phyloP scores from a whole-genome alignment of 768 basidiomycete genomes.

The Boletus reticuloceps region DNA sequence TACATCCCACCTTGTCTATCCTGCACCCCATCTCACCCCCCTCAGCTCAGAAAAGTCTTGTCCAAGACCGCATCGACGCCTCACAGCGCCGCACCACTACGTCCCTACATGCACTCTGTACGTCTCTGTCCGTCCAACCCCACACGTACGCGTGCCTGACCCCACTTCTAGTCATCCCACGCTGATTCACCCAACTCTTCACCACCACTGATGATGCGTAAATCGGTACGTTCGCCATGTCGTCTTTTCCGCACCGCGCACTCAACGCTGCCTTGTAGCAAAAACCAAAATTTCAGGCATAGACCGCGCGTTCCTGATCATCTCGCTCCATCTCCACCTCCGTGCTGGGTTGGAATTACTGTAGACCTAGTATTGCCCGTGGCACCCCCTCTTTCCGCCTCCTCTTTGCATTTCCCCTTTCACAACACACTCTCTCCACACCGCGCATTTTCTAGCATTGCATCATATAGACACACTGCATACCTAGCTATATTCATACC shows the following conservation, averaged over 20 bases:
- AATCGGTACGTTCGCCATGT: conserved; percentile 36
- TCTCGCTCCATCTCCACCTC: conserved; percentile 1
- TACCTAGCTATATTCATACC: conserved; percentile 37
- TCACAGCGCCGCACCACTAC: conserved; percentile 33
- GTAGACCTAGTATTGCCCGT: conserved; percentile 25
- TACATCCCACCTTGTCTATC: conserved; percentile 24
- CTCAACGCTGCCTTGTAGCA: conserved; percentile 14
- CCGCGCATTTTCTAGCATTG: conserved; percentile 15
- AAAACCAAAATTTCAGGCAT: conserved; percentile 37
- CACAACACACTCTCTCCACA: not conserved
- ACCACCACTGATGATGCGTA: conserved; percentile 56
- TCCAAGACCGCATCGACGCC: conserved; percentile 44
- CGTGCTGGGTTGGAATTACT: conserved; percentile 10
- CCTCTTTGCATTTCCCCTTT: conserved; percentile 11
- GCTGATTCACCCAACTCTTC: conserved; percentile 39
- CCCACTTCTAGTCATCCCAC: conserved; percentile 32
- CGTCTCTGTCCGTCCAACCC: conserved; percentile 9
- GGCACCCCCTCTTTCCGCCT: conserved; percentile 7
- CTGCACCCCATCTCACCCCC: conserved; percentile 6
- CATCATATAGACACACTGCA: conserved; percentile 34
- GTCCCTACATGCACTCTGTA: conserved; percentile 39
- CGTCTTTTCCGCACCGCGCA: not conserved
- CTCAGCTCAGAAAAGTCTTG: conserved; percentile 61
- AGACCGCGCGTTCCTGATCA: not conserved
- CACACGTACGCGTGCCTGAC: conserved; percentile 4